phyloP scores from a whole-genome alignment of 2,329 filamentous ascomycete genomes.

The Aspergillus sp. region DNA sequence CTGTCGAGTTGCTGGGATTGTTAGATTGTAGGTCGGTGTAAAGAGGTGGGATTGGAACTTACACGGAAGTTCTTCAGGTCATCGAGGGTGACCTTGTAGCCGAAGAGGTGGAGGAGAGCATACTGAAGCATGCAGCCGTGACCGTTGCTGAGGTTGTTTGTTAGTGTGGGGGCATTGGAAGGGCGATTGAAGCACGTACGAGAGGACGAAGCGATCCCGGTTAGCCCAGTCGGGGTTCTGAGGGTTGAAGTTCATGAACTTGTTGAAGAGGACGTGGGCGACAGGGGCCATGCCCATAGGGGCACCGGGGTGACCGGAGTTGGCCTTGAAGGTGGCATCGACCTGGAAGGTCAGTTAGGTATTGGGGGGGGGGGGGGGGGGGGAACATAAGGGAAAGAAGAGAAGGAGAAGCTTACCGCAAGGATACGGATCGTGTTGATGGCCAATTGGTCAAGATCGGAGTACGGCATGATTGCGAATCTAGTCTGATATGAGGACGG shows the following conservation, averaged over 20 bases:
- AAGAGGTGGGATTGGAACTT: slow-evolving; percentile 42
- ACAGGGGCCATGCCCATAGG: slow-evolving; percentile 96
- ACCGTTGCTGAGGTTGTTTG: slow-evolving; percentile 69
- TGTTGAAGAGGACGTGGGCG: slow-evolving; percentile 96
- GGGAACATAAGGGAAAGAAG: slow-evolving; percentile 2
- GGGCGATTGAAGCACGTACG: slow-evolving; percentile 61
- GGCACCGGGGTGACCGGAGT: slow-evolving; percentile 97
- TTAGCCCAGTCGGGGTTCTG: slow-evolving; percentile 98
- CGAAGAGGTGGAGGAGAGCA: slow-evolving; percentile 94
- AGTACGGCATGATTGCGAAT: slow-evolving; percentile 73
- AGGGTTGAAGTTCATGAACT: slow-evolving; percentile 99
- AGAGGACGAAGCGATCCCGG: slow-evolving; percentile 97
- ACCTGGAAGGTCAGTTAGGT: slow-evolving; percentile 56
- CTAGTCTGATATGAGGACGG: slow-evolving; percentile 9
- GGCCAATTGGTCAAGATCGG: slow-evolving; percentile 80
- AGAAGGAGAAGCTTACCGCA: slow-evolving; percentile 67
- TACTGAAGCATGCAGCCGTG: slow-evolving; percentile 99
- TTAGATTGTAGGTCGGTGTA: background rate
- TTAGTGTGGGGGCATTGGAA: slow-evolving; percentile 4
- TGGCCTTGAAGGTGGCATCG: slow-evolving; percentile 94
- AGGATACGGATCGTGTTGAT: slow-evolving; percentile 98
- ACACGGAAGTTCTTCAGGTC: slow-evolving; percentile 97
- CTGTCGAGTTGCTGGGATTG: slow-evolving; percentile 59
- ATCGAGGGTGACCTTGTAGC: slow-evolving; percentile 80
- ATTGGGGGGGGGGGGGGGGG: background rate